phyloP scores from a whole-genome alignment of 2,329 filamentous ascomycete species.

The Metarhizium robertsii region DNA sequence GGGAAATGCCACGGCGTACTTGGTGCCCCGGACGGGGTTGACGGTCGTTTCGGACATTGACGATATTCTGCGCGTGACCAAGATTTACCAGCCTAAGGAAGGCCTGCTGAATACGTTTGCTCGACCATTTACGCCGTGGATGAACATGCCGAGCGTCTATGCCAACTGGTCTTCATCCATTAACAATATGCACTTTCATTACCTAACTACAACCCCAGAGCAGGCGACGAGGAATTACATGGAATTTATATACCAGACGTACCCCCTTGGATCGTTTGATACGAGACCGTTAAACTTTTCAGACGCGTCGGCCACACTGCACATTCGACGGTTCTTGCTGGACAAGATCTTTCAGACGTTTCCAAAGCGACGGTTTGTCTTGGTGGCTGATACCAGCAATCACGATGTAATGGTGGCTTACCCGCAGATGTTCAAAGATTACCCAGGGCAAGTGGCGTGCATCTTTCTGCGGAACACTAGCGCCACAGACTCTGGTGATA shows the following conservation, averaged over 20 bases:
- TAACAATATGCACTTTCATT: slow-evolving; percentile 67
- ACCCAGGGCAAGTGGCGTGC: slow-evolving; percentile 64
- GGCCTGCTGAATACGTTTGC: slow-evolving; percentile 72
- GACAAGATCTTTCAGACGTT: slow-evolving; percentile 67
- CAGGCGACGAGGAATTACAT: slow-evolving; percentile 71
- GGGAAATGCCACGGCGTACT: slow-evolving; percentile 68
- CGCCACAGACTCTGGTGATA: slow-evolving; percentile 55
- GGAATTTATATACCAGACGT: slow-evolving; percentile 70
- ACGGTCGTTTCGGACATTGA: slow-evolving; percentile 73
- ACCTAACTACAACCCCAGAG: slow-evolving; percentile 72
- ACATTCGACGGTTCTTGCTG: slow-evolving; percentile 61
- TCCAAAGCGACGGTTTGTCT: slow-evolving; percentile 64
- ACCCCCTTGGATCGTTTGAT: slow-evolving; percentile 69
- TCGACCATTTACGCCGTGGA: slow-evolving; percentile 58
- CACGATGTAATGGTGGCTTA: slow-evolving; percentile 64
- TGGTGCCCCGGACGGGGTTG: slow-evolving; percentile 60
- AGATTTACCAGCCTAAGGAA: slow-evolving; percentile 68
- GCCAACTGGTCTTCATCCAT: slow-evolving; percentile 63
- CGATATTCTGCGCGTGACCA: slow-evolving; percentile 71
- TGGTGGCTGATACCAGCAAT: slow-evolving; percentile 70
- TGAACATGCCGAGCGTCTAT: slow-evolving; percentile 74
- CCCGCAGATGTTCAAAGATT: slow-evolving; percentile 51
- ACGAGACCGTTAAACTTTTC: slow-evolving; percentile 72
- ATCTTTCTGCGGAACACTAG: slow-evolving; percentile 69
- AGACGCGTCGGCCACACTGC: slow-evolving; percentile 62